Evolutionary conservation across 176 grass and related monocot genomes (phyloP), one percentile per base, ranked within the genome.

Genomic region (Areca catechu): DNA sequence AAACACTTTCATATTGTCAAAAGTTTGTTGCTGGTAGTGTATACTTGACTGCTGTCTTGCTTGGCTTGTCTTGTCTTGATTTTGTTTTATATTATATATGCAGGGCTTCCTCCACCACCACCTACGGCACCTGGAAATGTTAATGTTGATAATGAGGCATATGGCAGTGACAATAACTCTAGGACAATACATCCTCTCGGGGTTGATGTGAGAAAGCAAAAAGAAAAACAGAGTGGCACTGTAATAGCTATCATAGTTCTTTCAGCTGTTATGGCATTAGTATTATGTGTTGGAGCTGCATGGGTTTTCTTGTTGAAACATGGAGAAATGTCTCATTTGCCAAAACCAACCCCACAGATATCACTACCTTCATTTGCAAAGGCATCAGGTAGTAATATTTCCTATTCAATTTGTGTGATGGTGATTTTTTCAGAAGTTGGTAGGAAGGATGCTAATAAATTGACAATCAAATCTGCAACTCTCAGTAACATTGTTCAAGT

Each of bases 31-130:
- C 30, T 47, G 18, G 19, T 61, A 19, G 7, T 61, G 27, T 10
- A 19, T 61, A 16, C 18, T 19, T 15, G 27, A 10, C 21, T 62
- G 1, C 22, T 34, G 22, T 23, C 47, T 10, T 2, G 50, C 21
- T 50, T 22, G 16, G 10, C 12, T 67, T 43, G 34, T 43, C 12
- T 67, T 43, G 34, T 43, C 34, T 43, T 43, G 10, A 43, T 43
- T 9, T 43, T 43, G 10, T 43, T 43, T 43, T 43, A 43, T 43
- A 43, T 12, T 3, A 21, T 67, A 18, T 6, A 55, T 54, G 50
- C 51, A 67, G 65, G 65, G 28, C 65, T 67, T 54, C 65, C 65
- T 55, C 51, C 65, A 20, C 55, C 64, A 3, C 65, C 65, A 37
- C 51, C 65, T 43, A 54, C 17, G 20, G 51, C 65, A 34, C 51